A percentile compares a stretch with the other conserved stretches of the same genome.
These are phyloP conservation scores for Selaginella moellendorffii DNA, from an alignment of 75 land plant genomes.

Conservation along the genomic window DNA sequence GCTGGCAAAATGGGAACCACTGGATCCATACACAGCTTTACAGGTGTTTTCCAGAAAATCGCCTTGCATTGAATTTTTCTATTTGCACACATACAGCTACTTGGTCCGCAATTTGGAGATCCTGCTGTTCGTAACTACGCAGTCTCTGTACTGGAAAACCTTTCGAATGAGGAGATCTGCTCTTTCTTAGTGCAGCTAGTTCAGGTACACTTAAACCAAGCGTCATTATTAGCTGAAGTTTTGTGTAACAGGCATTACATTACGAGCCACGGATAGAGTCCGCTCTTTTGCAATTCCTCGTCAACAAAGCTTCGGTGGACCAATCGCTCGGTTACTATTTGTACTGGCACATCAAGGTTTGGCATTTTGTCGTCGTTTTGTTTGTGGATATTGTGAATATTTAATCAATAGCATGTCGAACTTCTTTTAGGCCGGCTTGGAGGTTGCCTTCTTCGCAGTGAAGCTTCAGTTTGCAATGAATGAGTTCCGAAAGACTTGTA, in stretches of 20 bases:
- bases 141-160: not conserved
- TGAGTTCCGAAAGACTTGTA: not conserved
- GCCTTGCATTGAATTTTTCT: not conserved
- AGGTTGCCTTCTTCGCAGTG: slow-evolving; percentile 4
- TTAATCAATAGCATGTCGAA: too few species aligned
- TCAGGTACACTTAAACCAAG: slow-evolving; percentile 1
- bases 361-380: not conserved
- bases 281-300: slow-evolving; percentile 1
- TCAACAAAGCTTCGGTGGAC: not conserved
- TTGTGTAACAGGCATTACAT: slow-evolving; percentile 5
- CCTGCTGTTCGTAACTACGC: slow-evolving; percentile 9
- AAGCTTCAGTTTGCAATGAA: slow-evolving; percentile 10
- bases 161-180: not conserved
- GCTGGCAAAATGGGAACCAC: slow-evolving; percentile 7
- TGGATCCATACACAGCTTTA: slow-evolving; percentile 6
- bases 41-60: slow-evolving; percentile 6
- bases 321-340: not conserved
- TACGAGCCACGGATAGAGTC: slow-evolving; percentile 12
- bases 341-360: slow-evolving; percentile 13
- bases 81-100: slow-evolving; percentile 2
- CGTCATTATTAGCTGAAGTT: not conserved
- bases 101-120: slow-evolving; percentile 16
- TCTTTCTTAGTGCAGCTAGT: slow-evolving; percentile 6
- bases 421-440: slow-evolving; percentile 14
- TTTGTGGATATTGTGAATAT: not conserved